Conservation (phyloP, 176 grass and related monocot genomes). For the Zizania latifolia region DNA sequence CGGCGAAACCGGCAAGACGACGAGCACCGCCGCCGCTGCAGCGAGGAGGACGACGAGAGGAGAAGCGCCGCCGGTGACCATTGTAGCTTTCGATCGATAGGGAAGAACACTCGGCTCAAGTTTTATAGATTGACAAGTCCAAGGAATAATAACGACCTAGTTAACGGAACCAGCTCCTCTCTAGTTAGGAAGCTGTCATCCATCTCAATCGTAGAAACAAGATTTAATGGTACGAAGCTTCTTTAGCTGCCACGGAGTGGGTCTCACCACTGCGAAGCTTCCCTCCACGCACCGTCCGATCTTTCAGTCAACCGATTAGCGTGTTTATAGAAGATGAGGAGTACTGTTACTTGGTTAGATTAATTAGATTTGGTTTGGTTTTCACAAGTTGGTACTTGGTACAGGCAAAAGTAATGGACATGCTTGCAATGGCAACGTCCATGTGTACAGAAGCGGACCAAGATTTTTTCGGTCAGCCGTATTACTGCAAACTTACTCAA, state of each 20-base stretch:
- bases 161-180: too few species aligned
- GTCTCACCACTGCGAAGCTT: too few species aligned
- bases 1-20: not conserved
- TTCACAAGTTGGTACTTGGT: not conserved
- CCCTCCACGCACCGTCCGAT: too few species aligned
- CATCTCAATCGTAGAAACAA: not conserved
- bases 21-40: not conserved
- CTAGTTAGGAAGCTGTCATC: too few species aligned
- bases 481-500: too few species aligned
- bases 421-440: conserved; percentile 4
- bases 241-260: too few species aligned
- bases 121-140: conserved; percentile 22
- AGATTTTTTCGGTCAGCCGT: too few species aligned
- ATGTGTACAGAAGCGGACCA: too few species aligned
- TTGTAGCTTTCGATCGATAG: not conserved
- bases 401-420: not conserved
- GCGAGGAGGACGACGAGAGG: conserved; percentile 20
- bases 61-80: conserved; percentile 13
- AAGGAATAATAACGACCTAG: conserved; percentile 23
- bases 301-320: too few species aligned
- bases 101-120: not conserved
- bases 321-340: not conserved
- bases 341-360: not conserved
- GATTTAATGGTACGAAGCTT: too few species aligned
- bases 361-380: not conserved